phyloP scores from a whole-genome alignment of 441 rosid species.

The Pelargonium fulgidum region DNA sequence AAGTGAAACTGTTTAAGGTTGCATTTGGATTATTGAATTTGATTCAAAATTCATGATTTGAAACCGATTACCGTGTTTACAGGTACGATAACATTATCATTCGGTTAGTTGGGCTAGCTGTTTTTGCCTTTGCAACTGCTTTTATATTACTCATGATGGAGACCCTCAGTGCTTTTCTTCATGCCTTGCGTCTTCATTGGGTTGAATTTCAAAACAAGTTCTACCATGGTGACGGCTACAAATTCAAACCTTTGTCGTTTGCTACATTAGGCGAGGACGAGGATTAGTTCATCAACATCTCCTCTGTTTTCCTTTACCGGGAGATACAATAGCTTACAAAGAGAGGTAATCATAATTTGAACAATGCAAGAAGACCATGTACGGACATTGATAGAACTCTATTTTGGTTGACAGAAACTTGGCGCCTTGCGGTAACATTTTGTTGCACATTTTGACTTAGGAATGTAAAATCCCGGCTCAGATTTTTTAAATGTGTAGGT shows the following conservation, averaged over 20 bases:
- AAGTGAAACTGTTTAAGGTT: not conserved
- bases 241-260: constrained; percentile 87
- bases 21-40: no score
- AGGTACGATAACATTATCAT: constrained; percentile 81
- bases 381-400: no score
- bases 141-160: constrained; percentile 97
- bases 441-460: no score
- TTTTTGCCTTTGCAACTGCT: constrained; percentile 89
- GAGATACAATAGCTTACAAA: no score
- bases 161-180: constrained; percentile 93
- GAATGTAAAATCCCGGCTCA: no score
- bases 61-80: constrained; percentile 11
- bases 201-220: constrained; percentile 91
- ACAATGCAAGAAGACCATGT: no score
- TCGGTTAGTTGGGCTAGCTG: constrained; percentile 71
- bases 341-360: no score
- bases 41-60: no score
- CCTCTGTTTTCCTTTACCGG: not conserved
- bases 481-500: no score
- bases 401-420: no score
- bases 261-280: constrained; percentile 59
- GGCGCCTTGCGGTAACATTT: no score
- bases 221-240: constrained; percentile 95
- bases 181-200: constrained; percentile 99
- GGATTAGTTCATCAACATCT: constrained; percentile 21